A percentile compares a stretch with the other conserved stretches of the same genome.
These are phyloP conservation scores for Exutisphaerella laricina DNA, from an alignment of 2,329 filamentous ascomycete genomes.

Conservation along the genomic window DNA sequence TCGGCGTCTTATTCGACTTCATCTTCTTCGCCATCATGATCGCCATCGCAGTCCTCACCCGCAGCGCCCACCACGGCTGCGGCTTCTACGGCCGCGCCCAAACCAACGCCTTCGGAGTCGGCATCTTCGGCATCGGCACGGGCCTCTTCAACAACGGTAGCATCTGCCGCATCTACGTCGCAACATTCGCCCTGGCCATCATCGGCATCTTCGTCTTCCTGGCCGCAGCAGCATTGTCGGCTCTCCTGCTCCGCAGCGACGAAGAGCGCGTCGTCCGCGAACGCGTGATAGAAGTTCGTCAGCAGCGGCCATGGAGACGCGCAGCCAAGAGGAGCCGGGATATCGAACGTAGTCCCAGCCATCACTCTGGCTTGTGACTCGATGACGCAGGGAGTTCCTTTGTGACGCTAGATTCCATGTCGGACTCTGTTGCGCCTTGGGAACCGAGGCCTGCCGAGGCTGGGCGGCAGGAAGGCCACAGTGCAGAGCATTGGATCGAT, in stretches of 20 bases:
- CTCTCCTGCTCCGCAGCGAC: background rate
- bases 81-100: background rate
- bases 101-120: background rate
- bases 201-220: background rate
- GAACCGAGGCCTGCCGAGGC: no score
- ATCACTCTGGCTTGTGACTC: background rate
- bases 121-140: background rate
- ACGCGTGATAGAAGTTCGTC: background rate
- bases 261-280: background rate
- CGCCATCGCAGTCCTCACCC: constrained; percentile 5
- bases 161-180: background rate
- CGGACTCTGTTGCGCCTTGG: no score
- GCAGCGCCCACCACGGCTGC: background rate
- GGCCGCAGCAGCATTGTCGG: background rate
- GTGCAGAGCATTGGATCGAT: background rate
- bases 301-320: background rate
- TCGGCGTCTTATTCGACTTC: constrained; percentile 1
- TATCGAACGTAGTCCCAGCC: background rate
- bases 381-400: background rate
- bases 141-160: background rate
- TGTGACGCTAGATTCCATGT: no score
- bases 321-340: background rate
- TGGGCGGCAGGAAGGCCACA: background rate
- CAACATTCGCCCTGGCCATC: constrained; percentile 1
- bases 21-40: constrained; percentile 4